Base-by-base conservation (phyloP, 805 yeast species). In the Cephaloascus fragrans region DNA sequence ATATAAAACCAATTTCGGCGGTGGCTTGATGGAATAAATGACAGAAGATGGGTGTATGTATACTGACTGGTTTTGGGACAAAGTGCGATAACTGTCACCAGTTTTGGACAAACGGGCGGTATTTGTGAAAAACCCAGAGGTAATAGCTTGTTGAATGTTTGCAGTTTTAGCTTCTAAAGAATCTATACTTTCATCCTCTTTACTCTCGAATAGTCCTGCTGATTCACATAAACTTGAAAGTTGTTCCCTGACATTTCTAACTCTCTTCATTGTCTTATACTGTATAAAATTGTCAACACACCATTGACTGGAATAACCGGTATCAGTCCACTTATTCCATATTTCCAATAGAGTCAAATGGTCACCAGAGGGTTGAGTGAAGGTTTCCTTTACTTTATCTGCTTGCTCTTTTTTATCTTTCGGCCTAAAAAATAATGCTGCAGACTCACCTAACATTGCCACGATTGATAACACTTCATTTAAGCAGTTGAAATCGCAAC, bases 1-100 rank as follows among this genome's bases (percentile, higher is more conserved):
- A 55, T 86, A 93, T 14, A 90, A 63, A 4, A 93, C 65, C 39
- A 75, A 64, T 45, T 75, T 81, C 3, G 89, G 81, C 0, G 88
- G 89, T 17, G 93, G 94, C 42, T 76, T 79, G 10, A 63, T 61
- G 10, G 67, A 63, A 49, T 73, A 77, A 23, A 90, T 53, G 0
- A 80, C 75, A 0, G 95, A 83, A 0, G 95, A 81, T 0, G 98
- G 98, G 50, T 90, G 98, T 26, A 90, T 68, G 50, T 64, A 71
- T 1, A 87, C 90, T n/a, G 77, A 71, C 44, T 84, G 81, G 32
- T 80, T 79, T 44, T 78, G 79, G 47, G 76, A 76, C 26, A 79
- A 57, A 1, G 86, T 69, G 6, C 77, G 69, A 53, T 82, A 87
- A 38, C 79, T 73, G 26, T 84, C 86, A 3, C 89, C 95, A 46